Evolutionary conservation across 2,329 filamentous ascomycete species (phyloP), one percentile per base, ranked within the genome.

Genomic region (Penicillium sp.): DNA sequence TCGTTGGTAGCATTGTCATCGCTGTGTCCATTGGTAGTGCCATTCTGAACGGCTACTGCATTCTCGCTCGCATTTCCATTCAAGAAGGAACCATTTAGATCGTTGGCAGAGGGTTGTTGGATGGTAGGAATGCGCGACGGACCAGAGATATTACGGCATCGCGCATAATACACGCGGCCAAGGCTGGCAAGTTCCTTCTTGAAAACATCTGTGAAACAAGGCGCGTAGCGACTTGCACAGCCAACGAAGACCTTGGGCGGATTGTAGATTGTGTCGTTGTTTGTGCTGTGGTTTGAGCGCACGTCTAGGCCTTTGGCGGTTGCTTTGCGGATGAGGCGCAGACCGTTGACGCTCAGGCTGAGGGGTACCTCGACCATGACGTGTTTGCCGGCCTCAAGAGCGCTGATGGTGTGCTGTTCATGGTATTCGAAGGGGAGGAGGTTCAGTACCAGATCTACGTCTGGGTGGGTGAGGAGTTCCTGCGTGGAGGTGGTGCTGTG

Each of bases 311-410:
- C 63, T 39, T 64, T 60, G 14, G 59, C 53, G 21, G 44, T 58
- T 16, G 84, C 84, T 0, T 73, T 78, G 29, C 81, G 71, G 23
- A 88, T 80, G 0, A 72, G 67, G 26, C 80, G 70, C 0, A 80
- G 72, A 47, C 80, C 79, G 2, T 72, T 75, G 21, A 81, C 69
- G 25, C 75, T 81, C 4, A 87, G 65, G 0, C 83, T 77, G 2
- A 85, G 64, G 0, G 86, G 85, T 56, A 87, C 86, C 67, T 88
- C 85, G 4, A 88, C 72, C 57, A 88, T 77, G 11, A 82, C 80
- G 59, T 82, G 74, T 67, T 88, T 88, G 53, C 80, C 77, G 16
- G 80, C 70, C 53, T 80, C 60, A 1, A 88, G 73, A 0, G 84
- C 83, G 0, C 79, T 64, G 26, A 86, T 73, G 3, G 77, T 78